Conservation (phyloP, 441 rosid genomes). For the Mallotus repandus region DNA sequence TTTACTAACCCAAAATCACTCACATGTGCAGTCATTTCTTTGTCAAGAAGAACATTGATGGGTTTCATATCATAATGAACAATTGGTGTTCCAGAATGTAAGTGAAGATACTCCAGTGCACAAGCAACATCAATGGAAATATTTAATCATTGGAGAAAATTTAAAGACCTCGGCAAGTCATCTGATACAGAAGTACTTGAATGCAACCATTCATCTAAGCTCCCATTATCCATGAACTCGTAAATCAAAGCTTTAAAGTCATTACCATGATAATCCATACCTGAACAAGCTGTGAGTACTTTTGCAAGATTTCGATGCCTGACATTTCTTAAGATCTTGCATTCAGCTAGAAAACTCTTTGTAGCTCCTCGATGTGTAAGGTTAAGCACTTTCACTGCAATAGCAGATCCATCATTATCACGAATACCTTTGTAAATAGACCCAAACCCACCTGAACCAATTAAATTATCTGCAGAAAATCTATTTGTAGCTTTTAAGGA, state of each 20-base stretch:
- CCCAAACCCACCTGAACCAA: conserved; percentile 1
- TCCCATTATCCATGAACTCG: conserved; percentile 13
- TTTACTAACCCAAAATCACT: conserved; percentile 5
- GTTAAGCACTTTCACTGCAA: conserved; percentile 16
- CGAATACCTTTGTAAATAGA: conserved; percentile 12
- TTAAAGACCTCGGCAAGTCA: background rate
- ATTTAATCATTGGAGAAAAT: background rate
- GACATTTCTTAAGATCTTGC: background rate
- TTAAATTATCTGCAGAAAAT: conserved; percentile 1
- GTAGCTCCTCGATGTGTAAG: conserved; percentile 1
- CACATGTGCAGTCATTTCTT: conserved; percentile 11
- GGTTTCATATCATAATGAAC: conserved; percentile 14
- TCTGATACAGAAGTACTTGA: background rate
- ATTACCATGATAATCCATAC: conserved; percentile 4
- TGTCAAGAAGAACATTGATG: conserved; percentile 7
- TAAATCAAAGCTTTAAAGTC: conserved; percentile 14
- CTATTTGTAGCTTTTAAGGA: background rate
- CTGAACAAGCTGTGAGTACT: conserved; percentile 6
- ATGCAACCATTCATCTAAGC: conserved; percentile 7
- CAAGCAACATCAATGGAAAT: conserved; percentile 10
- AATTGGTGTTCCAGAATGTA: background rate
- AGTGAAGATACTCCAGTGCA: conserved; percentile 15
- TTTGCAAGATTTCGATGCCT: conserved; percentile 12
- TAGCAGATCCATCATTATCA: background rate
- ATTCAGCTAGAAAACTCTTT: conserved; percentile 10